Evolutionary conservation across 2,329 filamentous ascomycete genomes (phyloP).

Genomic region (Penicillium sp.): DNA sequence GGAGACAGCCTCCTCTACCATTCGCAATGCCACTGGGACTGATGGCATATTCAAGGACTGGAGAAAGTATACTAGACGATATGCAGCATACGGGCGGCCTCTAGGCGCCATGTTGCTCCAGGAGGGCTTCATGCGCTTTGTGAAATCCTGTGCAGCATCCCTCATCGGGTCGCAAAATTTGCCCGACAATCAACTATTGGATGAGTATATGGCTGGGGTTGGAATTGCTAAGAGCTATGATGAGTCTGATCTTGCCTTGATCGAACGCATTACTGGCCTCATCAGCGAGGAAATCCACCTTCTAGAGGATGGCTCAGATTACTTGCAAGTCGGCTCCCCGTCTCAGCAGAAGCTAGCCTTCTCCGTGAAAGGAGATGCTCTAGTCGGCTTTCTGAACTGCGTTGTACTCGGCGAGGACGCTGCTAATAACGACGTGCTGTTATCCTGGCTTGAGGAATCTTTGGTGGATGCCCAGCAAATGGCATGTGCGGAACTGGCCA

Average conservation of each 20-base stretch:
- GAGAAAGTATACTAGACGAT: constrained; percentile 82
- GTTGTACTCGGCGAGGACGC: constrained; percentile 76
- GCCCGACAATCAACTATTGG: constrained; percentile 65
- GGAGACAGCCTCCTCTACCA: constrained; percentile 85
- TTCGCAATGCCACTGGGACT: constrained; percentile 72
- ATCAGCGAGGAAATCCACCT: constrained; percentile 80
- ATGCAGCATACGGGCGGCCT: constrained; percentile 74
- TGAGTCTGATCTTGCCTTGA: constrained; percentile 42
- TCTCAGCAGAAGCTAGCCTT: constrained; percentile 86
- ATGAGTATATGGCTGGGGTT: constrained; percentile 66
- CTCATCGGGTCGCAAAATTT: constrained; percentile 63
- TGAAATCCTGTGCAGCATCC: constrained; percentile 75
- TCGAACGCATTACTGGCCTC: constrained; percentile 65
- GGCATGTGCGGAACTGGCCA: constrained; percentile 73
- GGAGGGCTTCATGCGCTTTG: constrained; percentile 80
- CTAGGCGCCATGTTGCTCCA: constrained; percentile 90
- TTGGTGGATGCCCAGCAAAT: constrained; percentile 79
- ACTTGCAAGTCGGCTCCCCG: constrained; percentile 77
- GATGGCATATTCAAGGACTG: constrained; percentile 74
- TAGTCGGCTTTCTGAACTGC: constrained; percentile 85
- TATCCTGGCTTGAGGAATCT: constrained; percentile 82
- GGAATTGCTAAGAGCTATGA: constrained; percentile 45
- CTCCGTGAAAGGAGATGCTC: constrained; percentile 76
- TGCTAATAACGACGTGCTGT: constrained; percentile 74
- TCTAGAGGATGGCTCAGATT: constrained; percentile 86